Conservation (phyloP, 495 filamentous ascomycete species). For the Stereocaulon alpinum region DNA sequence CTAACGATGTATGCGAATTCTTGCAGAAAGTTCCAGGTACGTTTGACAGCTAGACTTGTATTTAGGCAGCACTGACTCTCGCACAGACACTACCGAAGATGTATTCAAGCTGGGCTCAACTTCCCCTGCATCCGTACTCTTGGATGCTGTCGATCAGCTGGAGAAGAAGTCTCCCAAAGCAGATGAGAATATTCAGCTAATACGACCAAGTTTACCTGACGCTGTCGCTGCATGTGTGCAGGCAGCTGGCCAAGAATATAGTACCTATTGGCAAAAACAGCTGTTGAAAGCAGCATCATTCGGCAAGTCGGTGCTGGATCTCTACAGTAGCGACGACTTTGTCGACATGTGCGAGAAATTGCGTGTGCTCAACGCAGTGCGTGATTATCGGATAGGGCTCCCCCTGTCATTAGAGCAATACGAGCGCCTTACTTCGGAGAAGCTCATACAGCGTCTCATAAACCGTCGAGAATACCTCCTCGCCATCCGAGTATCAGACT, state of each 20-base stretch:
- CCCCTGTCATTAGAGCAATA: conserved; percentile 90
- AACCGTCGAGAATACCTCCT: conserved; percentile 86
- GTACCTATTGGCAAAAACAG: conserved; percentile 85
- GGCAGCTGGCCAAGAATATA: conserved; percentile 87
- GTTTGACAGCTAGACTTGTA: not conserved
- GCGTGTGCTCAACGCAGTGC: conserved; percentile 80
- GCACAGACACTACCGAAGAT: conserved; percentile 63
- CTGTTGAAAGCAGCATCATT: conserved; percentile 91
- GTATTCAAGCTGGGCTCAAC: conserved; percentile 82
- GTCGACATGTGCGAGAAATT: conserved; percentile 96
- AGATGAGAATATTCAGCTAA: conserved; percentile 93
- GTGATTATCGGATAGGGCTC: conserved; percentile 83
- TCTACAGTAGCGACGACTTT: conserved; percentile 96
- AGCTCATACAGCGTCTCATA: conserved; percentile 71
- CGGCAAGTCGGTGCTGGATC: conserved; percentile 90
- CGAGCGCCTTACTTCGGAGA: conserved; percentile 77
- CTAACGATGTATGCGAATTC: conserved; percentile 89
- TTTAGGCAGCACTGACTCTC: conserved; percentile 5
- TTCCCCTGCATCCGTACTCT: conserved; percentile 75
- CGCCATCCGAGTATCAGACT: conserved; percentile 81
- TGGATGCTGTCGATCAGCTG: conserved; percentile 85
- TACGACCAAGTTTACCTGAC: conserved; percentile 72
- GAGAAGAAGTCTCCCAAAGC: conserved; percentile 93
- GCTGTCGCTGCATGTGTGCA: conserved; percentile 87
- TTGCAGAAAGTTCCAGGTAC: conserved; percentile 76